Percentiles rank a stretch among this genome's conserved stretches.
These are phyloP conservation scores for Irpex lacteus DNA, from an alignment of 1,284 basidiomycete species.

Conservation along the genomic window DNA sequence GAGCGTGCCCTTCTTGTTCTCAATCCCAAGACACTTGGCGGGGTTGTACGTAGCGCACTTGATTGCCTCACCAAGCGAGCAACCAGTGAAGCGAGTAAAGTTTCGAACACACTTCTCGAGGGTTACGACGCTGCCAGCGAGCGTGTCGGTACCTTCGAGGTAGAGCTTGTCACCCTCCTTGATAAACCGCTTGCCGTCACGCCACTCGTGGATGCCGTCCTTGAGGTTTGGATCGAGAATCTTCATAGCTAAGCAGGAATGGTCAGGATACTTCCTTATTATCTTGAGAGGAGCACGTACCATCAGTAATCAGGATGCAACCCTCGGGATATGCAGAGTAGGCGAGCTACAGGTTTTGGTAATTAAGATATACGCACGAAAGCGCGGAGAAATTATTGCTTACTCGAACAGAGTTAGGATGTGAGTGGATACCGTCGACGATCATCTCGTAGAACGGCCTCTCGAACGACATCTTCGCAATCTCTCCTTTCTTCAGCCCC, in stretches of 20 bases:
- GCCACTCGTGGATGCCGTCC: slow-evolving; percentile 87
- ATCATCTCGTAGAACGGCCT: slow-evolving; percentile 87
- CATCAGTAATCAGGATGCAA: slow-evolving; percentile 87
- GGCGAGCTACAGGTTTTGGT: slow-evolving; percentile 54
- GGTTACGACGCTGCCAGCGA: slow-evolving; percentile 84
- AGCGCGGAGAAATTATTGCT: slow-evolving; percentile 22
- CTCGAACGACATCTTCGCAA: slow-evolving; percentile 43
- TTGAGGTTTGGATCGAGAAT: slow-evolving; percentile 82
- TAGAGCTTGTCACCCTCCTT: slow-evolving; percentile 83
- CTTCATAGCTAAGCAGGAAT: slow-evolving; percentile 62
- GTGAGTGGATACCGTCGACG: slow-evolving; percentile 88
- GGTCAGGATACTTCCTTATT: neutral
- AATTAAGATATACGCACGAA: slow-evolving; percentile 7
- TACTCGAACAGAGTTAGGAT: slow-evolving; percentile 86
- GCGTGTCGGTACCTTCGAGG: slow-evolving; percentile 81
- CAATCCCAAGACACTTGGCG: slow-evolving; percentile 80
- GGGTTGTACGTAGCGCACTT: slow-evolving; percentile 84
- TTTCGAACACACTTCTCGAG: slow-evolving; percentile 84
- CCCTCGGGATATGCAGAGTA: slow-evolving; percentile 81
- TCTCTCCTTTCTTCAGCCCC: slow-evolving; percentile 33
- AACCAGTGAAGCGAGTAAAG: slow-evolving; percentile 78
- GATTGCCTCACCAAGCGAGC: slow-evolving; percentile 80
- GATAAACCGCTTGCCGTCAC: slow-evolving; percentile 72
- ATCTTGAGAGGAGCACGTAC: slow-evolving; percentile 35
- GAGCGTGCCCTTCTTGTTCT: slow-evolving; percentile 75